A percentile compares a stretch with the other conserved stretches of the same genome.
Conservation (phyloP, 2,329 filamentous ascomycete genomes). For the Paecilomyces dactylethromorphus region DNA sequence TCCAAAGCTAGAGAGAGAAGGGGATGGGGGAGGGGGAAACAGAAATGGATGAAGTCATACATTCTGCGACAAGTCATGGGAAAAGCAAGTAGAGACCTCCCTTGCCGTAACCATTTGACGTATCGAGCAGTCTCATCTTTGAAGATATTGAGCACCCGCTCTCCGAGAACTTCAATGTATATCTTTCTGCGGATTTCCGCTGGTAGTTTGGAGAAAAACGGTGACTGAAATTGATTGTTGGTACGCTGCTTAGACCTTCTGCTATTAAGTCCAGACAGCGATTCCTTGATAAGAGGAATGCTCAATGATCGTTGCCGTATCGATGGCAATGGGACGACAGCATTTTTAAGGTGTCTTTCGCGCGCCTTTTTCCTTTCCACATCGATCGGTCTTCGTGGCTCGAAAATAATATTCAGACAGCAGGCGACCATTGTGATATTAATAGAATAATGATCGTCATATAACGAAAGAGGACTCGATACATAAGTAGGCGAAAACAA, state of each 20-base stretch:
- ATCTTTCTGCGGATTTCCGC: slow-evolving; percentile 1
- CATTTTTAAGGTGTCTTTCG: not conserved
- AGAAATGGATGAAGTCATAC: not conserved
- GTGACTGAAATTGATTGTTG: not conserved
- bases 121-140: slow-evolving; percentile 1
- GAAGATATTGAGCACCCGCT: not conserved
- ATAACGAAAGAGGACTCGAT: not conserved
- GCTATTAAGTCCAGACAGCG: not conserved
- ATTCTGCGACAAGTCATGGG: slow-evolving; percentile 1
- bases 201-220: not conserved
- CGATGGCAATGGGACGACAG: not conserved
- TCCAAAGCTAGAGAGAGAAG: not conserved
- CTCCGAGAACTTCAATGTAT: not conserved
- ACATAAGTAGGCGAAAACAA: not conserved
- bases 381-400: not conserved
- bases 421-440: not conserved
- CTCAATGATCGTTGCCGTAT: not conserved
- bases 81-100: not conserved
- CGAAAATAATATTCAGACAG: not conserved
- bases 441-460: not conserved
- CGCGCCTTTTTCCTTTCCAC: not conserved
- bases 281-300: not conserved
- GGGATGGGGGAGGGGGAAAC: not conserved
- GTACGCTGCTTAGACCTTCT: not conserved
- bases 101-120: not conserved